Evolutionary conservation across 805 yeast genomes (phyloP), one percentile per base, ranked within the genome.

Genomic region (Brettanomyces anomalus): DNA sequence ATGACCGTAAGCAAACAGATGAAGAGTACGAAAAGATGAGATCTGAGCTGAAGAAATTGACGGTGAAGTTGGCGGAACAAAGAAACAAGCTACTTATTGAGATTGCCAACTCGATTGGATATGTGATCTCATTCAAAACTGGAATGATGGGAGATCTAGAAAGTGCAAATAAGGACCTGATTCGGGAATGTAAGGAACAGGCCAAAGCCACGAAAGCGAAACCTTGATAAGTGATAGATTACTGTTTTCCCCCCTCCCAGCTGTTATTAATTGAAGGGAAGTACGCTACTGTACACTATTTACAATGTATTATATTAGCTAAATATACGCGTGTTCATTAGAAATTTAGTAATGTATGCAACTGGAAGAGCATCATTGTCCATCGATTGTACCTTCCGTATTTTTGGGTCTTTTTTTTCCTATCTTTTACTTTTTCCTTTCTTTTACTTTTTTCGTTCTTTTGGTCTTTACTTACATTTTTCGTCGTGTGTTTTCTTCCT

Each of bases 61-160:
- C 66, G 41, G 70, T 66, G 41, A 66, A 70, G n/a, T 60, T 79
- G 14, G 61, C 67, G 43, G 64, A 66, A 38, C 67, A 73, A 37
- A 67, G 78, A 30, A 68, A 65, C 42, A 62, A 61, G 11, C 61
- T 83, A 50, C 75, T 74, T 48, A 68, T 71, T 36, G 73, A 74
- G 44, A 70, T 81, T 28, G 74, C 73, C 42, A 70, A 70, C 44
- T 70, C 79, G 51, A 75, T 86, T 49, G 79, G 79, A 46, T 68
- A 64, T 44, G 73, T 79, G 18, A 72, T 82, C 40, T 72, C 68
- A 39, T 81, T 85, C 62, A 85, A 85, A 62, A 62, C 79, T 48
- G 76, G 73, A 45, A 71, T 84, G 36, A 90, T 85, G 55, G 68
- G 72, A 17, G 71, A 76, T 41, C 66, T 85, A 38, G 85, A 80